Conservation (phyloP, 2,329 filamentous ascomycete genomes). For the Fonsecaea pedrosoi region DNA sequence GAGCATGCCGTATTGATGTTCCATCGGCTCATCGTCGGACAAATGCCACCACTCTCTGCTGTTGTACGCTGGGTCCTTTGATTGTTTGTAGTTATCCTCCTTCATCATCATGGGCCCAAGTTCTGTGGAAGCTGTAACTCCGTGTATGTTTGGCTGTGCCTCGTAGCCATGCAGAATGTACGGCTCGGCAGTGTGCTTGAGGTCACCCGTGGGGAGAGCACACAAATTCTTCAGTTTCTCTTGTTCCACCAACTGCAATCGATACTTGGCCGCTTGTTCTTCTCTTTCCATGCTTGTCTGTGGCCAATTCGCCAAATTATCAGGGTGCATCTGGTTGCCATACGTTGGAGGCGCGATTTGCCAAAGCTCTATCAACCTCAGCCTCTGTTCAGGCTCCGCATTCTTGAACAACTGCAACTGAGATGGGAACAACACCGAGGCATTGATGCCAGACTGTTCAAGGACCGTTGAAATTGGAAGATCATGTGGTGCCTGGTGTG, state of each 20-base stretch:
- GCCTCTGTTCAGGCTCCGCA: slow-evolving; percentile 73
- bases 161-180: slow-evolving; percentile 88
- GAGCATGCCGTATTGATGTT: slow-evolving; percentile 49
- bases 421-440: slow-evolving; percentile 70
- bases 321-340: slow-evolving; percentile 61
- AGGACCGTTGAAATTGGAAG: slow-evolving; percentile 58
- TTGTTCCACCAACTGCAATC: slow-evolving; percentile 60
- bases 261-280: slow-evolving; percentile 62
- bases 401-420: slow-evolving; percentile 81
- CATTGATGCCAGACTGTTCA: slow-evolving; percentile 69
- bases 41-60: slow-evolving; percentile 49
- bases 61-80: slow-evolving; percentile 52
- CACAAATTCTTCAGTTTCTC: slow-evolving; percentile 57
- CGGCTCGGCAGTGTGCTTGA: slow-evolving; percentile 69
- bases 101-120: slow-evolving; percentile 25
- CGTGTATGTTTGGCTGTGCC: slow-evolving; percentile 68
- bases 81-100: slow-evolving; percentile 43
- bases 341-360: slow-evolving; percentile 74
- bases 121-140: slow-evolving; percentile 51
- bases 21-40: slow-evolving; percentile 43
- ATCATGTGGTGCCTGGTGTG: slow-evolving; percentile 65
- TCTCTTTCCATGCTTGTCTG: slow-evolving; percentile 62
- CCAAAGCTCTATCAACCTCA: slow-evolving; percentile 83
- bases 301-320: slow-evolving; percentile 65
- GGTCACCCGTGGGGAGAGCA: slow-evolving; percentile 28